Base-by-base conservation (phyloP, 2,329 filamentous ascomycete genomes). In the Trichoderma sp. region DNA sequence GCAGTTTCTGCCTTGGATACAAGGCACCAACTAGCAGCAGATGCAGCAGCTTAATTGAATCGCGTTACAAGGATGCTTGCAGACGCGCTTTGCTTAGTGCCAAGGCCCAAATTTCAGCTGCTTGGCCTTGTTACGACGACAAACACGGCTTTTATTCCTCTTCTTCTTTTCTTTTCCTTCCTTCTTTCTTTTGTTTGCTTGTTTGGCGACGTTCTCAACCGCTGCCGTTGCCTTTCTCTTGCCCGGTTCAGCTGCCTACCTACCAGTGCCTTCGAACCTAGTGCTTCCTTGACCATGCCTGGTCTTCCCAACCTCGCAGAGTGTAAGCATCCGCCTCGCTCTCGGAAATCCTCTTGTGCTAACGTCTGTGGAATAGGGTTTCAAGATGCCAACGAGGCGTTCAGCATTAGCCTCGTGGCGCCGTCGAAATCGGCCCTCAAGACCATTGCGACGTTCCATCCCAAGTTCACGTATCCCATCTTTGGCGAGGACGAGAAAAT, bases 401-500 rank as follows among this genome's bases (percentile, higher is more conserved):
- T 91, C 72, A 82, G 81, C 64, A 84, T 93, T 73, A 87, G 86
- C 63, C 83, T 92, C 39, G 80, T 87, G 19, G 80, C 82, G 48
- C 82, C 86, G 12, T 79, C 82, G 6, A 78, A 81, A 19, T 79
- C 79, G 8, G 82, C 83, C 71, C 75, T 86, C 59, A 87, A 86
- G 73, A 86, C 84, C 35, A 80, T 90, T 72, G 84, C 86, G 29
- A 86, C 87, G 32, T 98, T 99, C 78, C 85, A 92, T 69, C 96
- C 95, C 0, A 87, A 87, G 75, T 96, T 94, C 78, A 97, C 94
- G 19, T 97, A 98, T 78, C 84, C 92, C 1, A 91, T 99, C 71
- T 97, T 98, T 73, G 93, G 93, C 74, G 91, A 98, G n/a, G 90
- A 95, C 9, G 93, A 99, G 79, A 87, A 86, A 34, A 94, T 98